Evolutionary conservation across 1,139 yeast genomes (phyloP).

Genomic region (Diutina mesorugosa): DNA sequence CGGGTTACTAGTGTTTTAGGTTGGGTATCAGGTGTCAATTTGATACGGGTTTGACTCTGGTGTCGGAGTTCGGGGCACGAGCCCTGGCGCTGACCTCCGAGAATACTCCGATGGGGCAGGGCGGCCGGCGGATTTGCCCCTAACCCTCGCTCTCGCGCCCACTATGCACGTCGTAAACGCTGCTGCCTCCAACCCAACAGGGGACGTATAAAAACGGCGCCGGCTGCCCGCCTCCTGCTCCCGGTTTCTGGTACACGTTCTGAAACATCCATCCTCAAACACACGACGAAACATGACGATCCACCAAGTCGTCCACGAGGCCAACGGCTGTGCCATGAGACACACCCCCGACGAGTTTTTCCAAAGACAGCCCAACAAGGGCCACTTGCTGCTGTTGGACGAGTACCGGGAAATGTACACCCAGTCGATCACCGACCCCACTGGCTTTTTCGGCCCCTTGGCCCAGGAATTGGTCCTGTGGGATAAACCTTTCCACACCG

Average conservation of each 20-base stretch:
- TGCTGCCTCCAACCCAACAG: neutral
- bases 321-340: constrained; percentile 50
- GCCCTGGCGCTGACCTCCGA: neutral
- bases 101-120: neutral
- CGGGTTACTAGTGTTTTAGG: too few relatives aligned
- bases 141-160: too few relatives aligned
- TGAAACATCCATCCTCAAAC: too few relatives aligned
- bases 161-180: constrained; percentile 1
- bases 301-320: constrained; percentile 65
- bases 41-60: neutral
- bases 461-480: constrained; percentile 73
- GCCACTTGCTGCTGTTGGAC: constrained; percentile 38
- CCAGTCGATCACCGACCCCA: constrained; percentile 73
- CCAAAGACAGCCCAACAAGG: constrained; percentile 53
- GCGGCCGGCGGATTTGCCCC: neutral
- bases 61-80: neutral
- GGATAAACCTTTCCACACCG: constrained; percentile 74
- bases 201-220: neutral
- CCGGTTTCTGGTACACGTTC: too few relatives aligned
- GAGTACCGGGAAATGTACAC: constrained; percentile 65
- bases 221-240: neutral
- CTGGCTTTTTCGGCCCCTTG: constrained; percentile 68
- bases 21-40: too few relatives aligned
- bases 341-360: constrained; percentile 67
- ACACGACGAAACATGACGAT: neutral